A percentile compares a stretch with the other conserved stretches of the same genome.
These are phyloP conservation scores for Exserohilum turcica DNA, from an alignment of 2,329 filamentous ascomycete species.

Conservation along the genomic window DNA sequence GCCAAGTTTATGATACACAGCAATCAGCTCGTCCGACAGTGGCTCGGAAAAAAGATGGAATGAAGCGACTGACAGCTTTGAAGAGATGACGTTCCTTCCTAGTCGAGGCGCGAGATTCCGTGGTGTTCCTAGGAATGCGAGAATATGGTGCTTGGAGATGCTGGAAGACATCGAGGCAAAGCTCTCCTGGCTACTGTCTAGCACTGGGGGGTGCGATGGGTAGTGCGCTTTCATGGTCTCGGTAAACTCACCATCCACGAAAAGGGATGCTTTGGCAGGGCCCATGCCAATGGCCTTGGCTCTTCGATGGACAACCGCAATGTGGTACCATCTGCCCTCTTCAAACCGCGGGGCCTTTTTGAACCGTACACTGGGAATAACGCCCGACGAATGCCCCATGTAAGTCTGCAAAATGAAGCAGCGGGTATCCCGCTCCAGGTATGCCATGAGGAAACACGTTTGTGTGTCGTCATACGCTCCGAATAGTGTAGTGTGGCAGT, in stretches of 20 bases:
- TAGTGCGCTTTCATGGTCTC: conserved; percentile 92
- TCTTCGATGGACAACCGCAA: conserved; percentile 83
- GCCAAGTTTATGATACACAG: conserved; percentile 88
- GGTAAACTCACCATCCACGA: conserved; percentile 89
- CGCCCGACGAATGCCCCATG: conserved; percentile 69
- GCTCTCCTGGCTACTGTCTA: conserved; percentile 67
- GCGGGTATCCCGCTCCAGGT: conserved; percentile 89
- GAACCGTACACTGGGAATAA: conserved; percentile 87
- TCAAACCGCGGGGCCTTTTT: conserved; percentile 82
- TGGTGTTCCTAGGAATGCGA: conserved; percentile 92
- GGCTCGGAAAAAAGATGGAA: conserved; percentile 87
- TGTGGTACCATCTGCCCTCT: conserved; percentile 86
- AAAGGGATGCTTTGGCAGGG: conserved; percentile 82
- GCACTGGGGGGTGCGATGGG: conserved; percentile 72
- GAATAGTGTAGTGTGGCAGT: conserved; percentile 91
- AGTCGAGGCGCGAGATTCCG: conserved; percentile 79
- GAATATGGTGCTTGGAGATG: conserved; percentile 70
- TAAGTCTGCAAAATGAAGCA: conserved; percentile 97
- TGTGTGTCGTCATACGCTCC: conserved; percentile 91
- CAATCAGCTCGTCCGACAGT: conserved; percentile 87
- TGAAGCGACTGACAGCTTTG: conserved; percentile 87
- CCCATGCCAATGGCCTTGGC: conserved; percentile 68
- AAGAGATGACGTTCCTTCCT: conserved; percentile 73
- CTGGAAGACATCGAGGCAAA: conserved; percentile 69
- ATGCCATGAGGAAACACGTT: conserved; percentile 90